A percentile compares a stretch with the other conserved stretches of the same genome.
These are phyloP conservation scores for Debaryomyces prosopidis DNA, from an alignment of 805 yeast species.

Conservation along the genomic window DNA sequence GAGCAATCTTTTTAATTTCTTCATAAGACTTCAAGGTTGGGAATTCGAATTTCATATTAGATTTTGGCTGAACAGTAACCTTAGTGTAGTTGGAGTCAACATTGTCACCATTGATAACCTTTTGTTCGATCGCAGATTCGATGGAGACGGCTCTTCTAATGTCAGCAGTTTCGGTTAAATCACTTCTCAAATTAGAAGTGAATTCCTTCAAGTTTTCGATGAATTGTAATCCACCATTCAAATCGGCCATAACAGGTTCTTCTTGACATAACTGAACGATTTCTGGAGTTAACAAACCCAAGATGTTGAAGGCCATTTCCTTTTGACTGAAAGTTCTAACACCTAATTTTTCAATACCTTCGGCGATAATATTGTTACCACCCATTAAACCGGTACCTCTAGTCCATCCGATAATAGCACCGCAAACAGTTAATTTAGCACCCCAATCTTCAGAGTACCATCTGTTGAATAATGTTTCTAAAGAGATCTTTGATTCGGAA, in stretches of 20 bases:
- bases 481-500: constrained; percentile 93
- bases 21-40: constrained; percentile 80
- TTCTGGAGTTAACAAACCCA: constrained; percentile 89
- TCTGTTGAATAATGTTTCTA: constrained; percentile 96
- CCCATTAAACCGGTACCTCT: constrained; percentile 99
- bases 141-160: constrained; percentile 93
- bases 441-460: constrained; percentile 99
- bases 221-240: constrained; percentile 98
- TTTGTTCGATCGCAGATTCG: constrained; percentile 87
- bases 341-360: constrained; percentile 93
- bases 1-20: constrained; percentile 65
- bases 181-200: constrained; percentile 76
- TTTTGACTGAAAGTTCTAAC: constrained; percentile 98
- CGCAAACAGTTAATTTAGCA: constrained; percentile 90
- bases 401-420: constrained; percentile 99
- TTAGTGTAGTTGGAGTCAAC: constrained; percentile 85
- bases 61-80: constrained; percentile 84
- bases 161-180: constrained; percentile 79
- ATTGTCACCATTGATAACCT: constrained; percentile 79
- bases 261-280: constrained; percentile 86
- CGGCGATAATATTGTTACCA: constrained; percentile 95
- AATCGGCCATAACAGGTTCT: constrained; percentile 94
- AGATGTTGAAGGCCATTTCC: constrained; percentile 98
- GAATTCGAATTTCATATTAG: constrained; percentile 92
- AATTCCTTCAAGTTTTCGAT: constrained; percentile 88